A percentile compares a stretch with the other conserved stretches of the same genome.
phyloP scores from a whole-genome alignment of 768 basidiomycete genomes.

The Kwoniella heveanensis region DNA sequence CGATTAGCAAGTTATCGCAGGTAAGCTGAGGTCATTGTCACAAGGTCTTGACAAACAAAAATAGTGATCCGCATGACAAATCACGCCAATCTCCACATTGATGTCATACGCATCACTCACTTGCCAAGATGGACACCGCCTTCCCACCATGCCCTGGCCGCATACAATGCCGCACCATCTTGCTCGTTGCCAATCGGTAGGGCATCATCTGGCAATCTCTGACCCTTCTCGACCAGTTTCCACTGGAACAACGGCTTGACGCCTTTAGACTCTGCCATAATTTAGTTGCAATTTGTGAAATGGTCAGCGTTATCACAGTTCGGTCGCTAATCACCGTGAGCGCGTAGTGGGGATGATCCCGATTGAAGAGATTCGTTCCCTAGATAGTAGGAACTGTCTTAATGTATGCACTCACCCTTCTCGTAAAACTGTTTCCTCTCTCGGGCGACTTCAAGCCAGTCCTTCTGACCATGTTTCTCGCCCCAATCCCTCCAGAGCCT shows the following conservation, averaged over 20 bases:
- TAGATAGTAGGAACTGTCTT: too few relatives aligned
- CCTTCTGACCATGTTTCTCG: conserved; percentile 30
- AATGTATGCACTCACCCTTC: conserved; percentile 28
- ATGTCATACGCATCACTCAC: conserved; percentile 25
- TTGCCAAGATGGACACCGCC: conserved; percentile 53
- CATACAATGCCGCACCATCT: conserved; percentile 40
- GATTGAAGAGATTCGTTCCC: too few relatives aligned
- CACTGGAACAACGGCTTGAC: conserved; percentile 48
- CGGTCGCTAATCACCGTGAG: too few relatives aligned
- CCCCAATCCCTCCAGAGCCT: conserved; percentile 40
- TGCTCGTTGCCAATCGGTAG: conserved; percentile 49
- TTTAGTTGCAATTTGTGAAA: too few relatives aligned
- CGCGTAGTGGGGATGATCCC: too few relatives aligned
- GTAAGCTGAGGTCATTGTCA: too few relatives aligned
- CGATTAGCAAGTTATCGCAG: background rate
- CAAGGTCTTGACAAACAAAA: too few relatives aligned
- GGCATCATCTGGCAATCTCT: conserved; percentile 41
- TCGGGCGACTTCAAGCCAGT: conserved; percentile 39
- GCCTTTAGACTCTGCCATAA: conserved; percentile 35
- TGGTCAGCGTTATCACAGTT: too few relatives aligned
- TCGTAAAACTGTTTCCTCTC: conserved; percentile 42
- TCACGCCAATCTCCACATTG: background rate
- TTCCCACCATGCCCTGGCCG: conserved; percentile 48
- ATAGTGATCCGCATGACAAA: background rate
- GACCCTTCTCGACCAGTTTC: conserved; percentile 49